Conservation (phyloP, 345 rosid species). For the Microthlaspi erraticum region DNA sequence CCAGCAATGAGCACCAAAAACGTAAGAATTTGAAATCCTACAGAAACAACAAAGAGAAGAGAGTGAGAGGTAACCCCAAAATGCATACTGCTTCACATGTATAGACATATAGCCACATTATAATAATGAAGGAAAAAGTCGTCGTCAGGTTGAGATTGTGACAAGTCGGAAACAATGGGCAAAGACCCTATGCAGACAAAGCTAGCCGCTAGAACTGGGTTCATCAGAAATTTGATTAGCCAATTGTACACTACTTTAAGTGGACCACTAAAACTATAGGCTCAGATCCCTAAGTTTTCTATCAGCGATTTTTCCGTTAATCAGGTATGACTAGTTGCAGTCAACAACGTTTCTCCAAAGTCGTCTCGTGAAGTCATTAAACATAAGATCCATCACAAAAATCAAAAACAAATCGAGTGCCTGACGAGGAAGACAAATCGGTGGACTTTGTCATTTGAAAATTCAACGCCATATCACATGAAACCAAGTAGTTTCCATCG, state of each 20-base stretch:
- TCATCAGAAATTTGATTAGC: constrained; percentile 1
- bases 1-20: constrained; percentile 33
- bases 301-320: neutral
- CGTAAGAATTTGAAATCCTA: constrained; percentile 29
- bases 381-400: neutral
- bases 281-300: constrained; percentile 39
- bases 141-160: constrained; percentile 18
- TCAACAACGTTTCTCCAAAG: neutral
- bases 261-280: constrained; percentile 35
- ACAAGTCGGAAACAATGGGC: constrained; percentile 34
- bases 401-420: neutral
- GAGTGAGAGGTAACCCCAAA: constrained; percentile 24
- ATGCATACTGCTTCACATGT: constrained; percentile 40
- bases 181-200: constrained; percentile 24
- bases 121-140: constrained; percentile 21
- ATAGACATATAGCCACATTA: constrained; percentile 5
- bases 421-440: neutral
- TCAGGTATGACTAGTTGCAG: constrained; percentile 9
- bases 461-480: constrained; percentile 2
- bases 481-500: constrained; percentile 3
- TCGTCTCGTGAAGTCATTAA: neutral
- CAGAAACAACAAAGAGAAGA: neutral
- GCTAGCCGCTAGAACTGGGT: constrained; percentile 25
- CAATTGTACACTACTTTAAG: neutral
- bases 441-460: constrained; percentile 25